Base-by-base conservation (phyloP, 371 early-diverging fungal genomes). In the Coemansia sp. region DNA sequence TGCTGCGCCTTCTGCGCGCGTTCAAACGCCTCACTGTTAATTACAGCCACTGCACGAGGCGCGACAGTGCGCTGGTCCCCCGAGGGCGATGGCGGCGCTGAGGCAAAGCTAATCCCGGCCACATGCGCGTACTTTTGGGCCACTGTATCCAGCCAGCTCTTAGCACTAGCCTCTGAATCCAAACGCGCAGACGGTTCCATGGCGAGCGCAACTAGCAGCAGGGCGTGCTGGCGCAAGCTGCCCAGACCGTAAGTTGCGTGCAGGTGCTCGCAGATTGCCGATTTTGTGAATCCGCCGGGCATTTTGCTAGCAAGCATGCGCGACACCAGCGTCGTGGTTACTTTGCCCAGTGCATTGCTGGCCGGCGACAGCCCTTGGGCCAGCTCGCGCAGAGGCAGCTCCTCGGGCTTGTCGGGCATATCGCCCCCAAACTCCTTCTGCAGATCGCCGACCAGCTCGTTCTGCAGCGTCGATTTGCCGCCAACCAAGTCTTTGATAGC, bases 381-480 rank as follows among this genome's bases (percentile, higher is more conserved):
- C 26, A 97, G 87, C 68, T 97, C 97, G 56, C 84, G 81, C 54
- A 95, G 81, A 34, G 95, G 90, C 14, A 88, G 83, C 76, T 97
- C 97, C 75, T 97, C 96, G 55, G 94, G 85, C 82, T 94, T 94
- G 72, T 97, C 97, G 41, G 95, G 93, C 48, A 92, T 81, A 72
- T 69, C 68, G 65, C 86, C 87, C 49, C 88, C 89, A 80, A 96
- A 94, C 81, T 97, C 97, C 78, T 94, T 95, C 75, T 92, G 94
- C 58, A 97, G 81, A 78, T 97, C 97, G 81, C 95, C 97, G 45
- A 96, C 81, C 50, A 97, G 94, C 77, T 97, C 97, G 81, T 96
- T 97, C 79, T 97, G 97, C 40, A 97, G 85, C 31, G 97, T 97
- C 26, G 93, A 92, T 82, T 97, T 97, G 74, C 97, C 97, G 53